Evolutionary conservation across 495 filamentous ascomycete species (phyloP).

Genomic region (Annulohypoxylon bovei): DNA sequence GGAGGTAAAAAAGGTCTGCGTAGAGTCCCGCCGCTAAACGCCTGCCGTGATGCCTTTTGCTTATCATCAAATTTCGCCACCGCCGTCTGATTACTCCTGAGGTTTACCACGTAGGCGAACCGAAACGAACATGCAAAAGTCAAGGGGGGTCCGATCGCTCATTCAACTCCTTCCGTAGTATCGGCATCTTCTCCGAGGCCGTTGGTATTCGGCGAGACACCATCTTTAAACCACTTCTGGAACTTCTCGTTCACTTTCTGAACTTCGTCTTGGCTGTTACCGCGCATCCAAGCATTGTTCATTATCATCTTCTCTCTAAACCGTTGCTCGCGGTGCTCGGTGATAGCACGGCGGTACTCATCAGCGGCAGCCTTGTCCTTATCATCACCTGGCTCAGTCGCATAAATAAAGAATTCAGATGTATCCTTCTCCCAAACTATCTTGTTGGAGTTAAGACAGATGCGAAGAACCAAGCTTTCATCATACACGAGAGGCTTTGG

Average conservation of each 20-base stretch:
- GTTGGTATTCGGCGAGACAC: slow-evolving; percentile 30
- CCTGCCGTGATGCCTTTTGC: slow-evolving; percentile 25
- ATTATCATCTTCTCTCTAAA: slow-evolving; percentile 78
- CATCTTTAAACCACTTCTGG: slow-evolving; percentile 59
- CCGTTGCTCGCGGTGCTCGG: slow-evolving; percentile 66
- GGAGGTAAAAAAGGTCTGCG: neutral
- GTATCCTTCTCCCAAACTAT: slow-evolving; percentile 80
- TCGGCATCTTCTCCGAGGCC: slow-evolving; percentile 29
- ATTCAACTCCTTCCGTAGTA: slow-evolving; percentile 43
- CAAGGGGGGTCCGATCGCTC: neutral
- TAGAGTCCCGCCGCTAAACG: slow-evolving; percentile 8
- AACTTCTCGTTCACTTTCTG: slow-evolving; percentile 73
- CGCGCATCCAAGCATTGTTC: slow-evolving; percentile 81
- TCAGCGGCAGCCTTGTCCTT: slow-evolving; percentile 52
- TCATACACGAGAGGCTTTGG: slow-evolving; percentile 68
- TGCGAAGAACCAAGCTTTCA: slow-evolving; percentile 80
- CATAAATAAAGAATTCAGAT: slow-evolving; percentile 62
- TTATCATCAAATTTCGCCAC: slow-evolving; percentile 16
- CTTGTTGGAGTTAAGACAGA: slow-evolving; percentile 84
- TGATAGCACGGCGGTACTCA: slow-evolving; percentile 59
- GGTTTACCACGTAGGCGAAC: neutral
- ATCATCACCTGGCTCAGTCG: slow-evolving; percentile 43
- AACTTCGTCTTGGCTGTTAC: slow-evolving; percentile 74
- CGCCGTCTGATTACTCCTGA: slow-evolving; percentile 7
- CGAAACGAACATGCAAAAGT: slow-evolving; percentile 10